Percentiles rank a stretch among this genome's conserved stretches.
Conservation (phyloP, 768 basidiomycete genomes). For the Heimioporus sp. region DNA sequence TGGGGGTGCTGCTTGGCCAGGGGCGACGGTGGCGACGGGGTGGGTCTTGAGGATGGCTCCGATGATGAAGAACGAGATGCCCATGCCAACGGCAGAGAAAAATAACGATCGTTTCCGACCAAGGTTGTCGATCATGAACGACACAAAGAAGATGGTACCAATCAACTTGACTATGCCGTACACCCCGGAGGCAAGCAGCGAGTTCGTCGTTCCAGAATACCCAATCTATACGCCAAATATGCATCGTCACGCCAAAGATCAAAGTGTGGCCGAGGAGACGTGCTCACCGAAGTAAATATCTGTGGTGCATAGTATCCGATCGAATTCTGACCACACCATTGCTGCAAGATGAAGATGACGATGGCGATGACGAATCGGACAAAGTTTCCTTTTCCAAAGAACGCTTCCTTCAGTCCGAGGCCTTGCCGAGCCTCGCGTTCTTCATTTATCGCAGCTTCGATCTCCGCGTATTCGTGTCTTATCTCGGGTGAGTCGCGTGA, state of each 20-base stretch:
- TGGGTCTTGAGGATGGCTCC: conserved; percentile 84
- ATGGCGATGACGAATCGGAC: conserved; percentile 85
- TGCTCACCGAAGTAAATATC: conserved; percentile 52
- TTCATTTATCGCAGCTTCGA: conserved; percentile 75
- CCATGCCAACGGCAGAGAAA: conserved; percentile 79
- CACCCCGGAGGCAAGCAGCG: conserved; percentile 70
- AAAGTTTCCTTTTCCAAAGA: conserved; percentile 79
- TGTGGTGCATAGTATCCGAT: conserved; percentile 77
- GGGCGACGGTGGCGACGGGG: conserved; percentile 45
- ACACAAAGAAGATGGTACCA: conserved; percentile 63
- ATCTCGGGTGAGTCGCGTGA: conserved; percentile 41
- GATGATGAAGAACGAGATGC: conserved; percentile 75
- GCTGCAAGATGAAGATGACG: conserved; percentile 74
- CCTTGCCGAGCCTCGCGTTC: conserved; percentile 66
- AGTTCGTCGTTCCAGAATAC: conserved; percentile 53
- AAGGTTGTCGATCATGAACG: conserved; percentile 62
- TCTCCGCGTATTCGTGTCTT: conserved; percentile 70
- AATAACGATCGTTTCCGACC: conserved; percentile 71
- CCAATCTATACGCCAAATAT: conserved; percentile 49
- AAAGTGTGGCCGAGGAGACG: too few species aligned
- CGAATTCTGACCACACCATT: conserved; percentile 84
- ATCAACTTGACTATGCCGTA: conserved; percentile 69
- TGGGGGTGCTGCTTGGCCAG: conserved; percentile 36
- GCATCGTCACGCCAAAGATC: background rate
- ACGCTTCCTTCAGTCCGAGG: conserved; percentile 66